Conservation (phyloP, 2,329 filamentous ascomycete species). For the Claviceps arundinis region DNA sequence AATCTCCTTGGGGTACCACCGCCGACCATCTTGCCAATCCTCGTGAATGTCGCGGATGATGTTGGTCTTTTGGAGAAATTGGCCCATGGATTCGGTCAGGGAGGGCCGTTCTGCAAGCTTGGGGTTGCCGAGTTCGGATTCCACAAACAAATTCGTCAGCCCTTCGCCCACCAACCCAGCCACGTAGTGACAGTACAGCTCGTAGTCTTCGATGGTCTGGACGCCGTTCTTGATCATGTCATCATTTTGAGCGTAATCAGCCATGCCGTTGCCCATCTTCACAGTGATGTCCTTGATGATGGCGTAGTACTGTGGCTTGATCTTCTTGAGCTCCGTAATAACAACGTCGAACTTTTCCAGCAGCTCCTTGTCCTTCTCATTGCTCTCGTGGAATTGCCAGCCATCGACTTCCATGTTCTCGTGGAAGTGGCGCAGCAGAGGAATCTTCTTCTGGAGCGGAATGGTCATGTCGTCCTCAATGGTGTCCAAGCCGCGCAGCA, state of each 20-base stretch:
- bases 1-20: slow-evolving; percentile 92
- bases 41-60: slow-evolving; percentile 94
- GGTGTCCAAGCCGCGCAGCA: slow-evolving; percentile 87
- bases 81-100: slow-evolving; percentile 89
- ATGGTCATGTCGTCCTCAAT: slow-evolving; percentile 98
- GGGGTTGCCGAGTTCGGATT: slow-evolving; percentile 74
- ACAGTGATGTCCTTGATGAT: slow-evolving; percentile 88
- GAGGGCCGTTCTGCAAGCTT: slow-evolving; percentile 65
- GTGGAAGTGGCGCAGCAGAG: slow-evolving; percentile 72
- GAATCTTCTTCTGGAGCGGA: slow-evolving; percentile 66
- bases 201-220: slow-evolving; percentile 75
- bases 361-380: slow-evolving; percentile 89
- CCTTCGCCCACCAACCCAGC: slow-evolving; percentile 97
- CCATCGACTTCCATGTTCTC: slow-evolving; percentile 66
- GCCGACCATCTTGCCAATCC: slow-evolving; percentile 73
- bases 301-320: slow-evolving; percentile 70
- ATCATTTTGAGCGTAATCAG: slow-evolving; percentile 78
- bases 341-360: slow-evolving; percentile 87
- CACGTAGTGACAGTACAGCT: slow-evolving; percentile 95
- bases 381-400: slow-evolving; percentile 80
- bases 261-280: slow-evolving; percentile 98
- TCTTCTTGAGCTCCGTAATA: slow-evolving; percentile 71
- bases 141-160: slow-evolving; percentile 78
- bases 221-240: slow-evolving; percentile 71
- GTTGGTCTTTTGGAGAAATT: slow-evolving; percentile 96